These are phyloP conservation scores for Xerocomus amazonicus DNA, from an alignment of 1,284 basidiomycete species.

Conservation along the genomic window DNA sequence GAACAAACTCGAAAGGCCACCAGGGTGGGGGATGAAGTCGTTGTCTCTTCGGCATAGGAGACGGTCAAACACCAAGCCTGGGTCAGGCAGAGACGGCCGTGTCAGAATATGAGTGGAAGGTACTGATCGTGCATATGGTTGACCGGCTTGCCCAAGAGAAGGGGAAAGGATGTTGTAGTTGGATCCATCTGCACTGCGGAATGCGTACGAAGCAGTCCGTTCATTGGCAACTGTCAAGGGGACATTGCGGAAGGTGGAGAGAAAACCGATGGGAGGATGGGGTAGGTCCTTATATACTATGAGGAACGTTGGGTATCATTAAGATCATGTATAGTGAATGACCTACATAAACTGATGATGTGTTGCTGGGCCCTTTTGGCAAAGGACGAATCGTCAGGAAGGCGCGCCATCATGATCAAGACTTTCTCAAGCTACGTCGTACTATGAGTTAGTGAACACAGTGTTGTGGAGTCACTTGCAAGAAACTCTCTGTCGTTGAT, in stretches of 20 bases:
- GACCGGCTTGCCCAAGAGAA: conserved; percentile 54
- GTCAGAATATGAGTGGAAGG: conserved; percentile 47
- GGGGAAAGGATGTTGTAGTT: conserved; percentile 56
- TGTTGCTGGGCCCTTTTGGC: conserved; percentile 42
- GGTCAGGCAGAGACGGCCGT: conserved; percentile 54
- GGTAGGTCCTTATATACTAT: conserved; percentile 60
- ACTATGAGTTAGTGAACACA: conserved; percentile 3
- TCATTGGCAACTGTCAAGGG: not conserved
- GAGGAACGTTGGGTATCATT: not conserved
- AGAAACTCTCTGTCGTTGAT: conserved; percentile 58
- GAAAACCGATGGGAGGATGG: conserved; percentile 57
- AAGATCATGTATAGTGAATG: not conserved
- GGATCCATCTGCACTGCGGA: conserved; percentile 54
- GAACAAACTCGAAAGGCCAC: conserved; percentile 63
- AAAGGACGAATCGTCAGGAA: conserved; percentile 35
- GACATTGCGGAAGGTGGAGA: conserved; percentile 29
- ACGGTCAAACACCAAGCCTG: conserved; percentile 68
- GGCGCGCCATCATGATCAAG: conserved; percentile 51
- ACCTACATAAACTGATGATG: conserved; percentile 50
- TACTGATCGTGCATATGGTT: conserved; percentile 73
- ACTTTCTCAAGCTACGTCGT: conserved; percentile 50
- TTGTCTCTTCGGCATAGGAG: conserved; percentile 53
- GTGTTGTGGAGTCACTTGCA: conserved; percentile 31
- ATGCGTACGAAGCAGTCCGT: conserved; percentile 41
- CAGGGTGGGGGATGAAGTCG: conserved; percentile 50